Evolutionary conservation across 2,329 filamentous ascomycete genomes (phyloP).

Genomic region (Fusarium sp.): DNA sequence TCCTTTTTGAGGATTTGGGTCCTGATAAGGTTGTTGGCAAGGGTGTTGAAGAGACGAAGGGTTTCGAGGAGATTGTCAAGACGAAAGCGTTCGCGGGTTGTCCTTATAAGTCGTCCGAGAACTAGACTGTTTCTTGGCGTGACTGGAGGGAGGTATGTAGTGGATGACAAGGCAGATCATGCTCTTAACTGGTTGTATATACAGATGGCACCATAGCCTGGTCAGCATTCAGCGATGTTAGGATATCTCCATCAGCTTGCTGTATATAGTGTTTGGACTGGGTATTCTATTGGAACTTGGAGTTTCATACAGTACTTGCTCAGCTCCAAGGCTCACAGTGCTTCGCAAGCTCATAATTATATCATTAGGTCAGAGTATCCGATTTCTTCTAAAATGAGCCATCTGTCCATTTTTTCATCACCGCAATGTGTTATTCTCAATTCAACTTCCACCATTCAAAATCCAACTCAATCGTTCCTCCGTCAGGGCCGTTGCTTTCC

Average conservation of each 20-base stretch:
- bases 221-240: too few species aligned
- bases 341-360: not conserved
- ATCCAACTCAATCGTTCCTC: not conserved
- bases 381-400: not conserved
- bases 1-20: conserved; percentile 68
- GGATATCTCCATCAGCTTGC: not conserved
- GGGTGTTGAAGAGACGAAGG: conserved; percentile 57
- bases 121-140: not conserved
- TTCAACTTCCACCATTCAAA: not conserved
- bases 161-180: not conserved
- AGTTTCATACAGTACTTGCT: not conserved
- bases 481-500: not conserved
- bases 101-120: conserved; percentile 49
- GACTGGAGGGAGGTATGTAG: not conserved
- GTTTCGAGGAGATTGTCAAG: conserved; percentile 45
- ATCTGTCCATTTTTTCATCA: not conserved
- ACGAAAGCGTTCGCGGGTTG: conserved; percentile 52
- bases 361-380: not conserved
- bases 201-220: not conserved
- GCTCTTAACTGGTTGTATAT: not conserved
- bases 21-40: conserved; percentile 64
- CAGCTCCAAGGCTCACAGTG: not conserved
- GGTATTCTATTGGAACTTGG: not conserved
- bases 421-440: not conserved
- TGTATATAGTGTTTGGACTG: not conserved